These are phyloP conservation scores for Lentinula novae-zelandiae DNA, from an alignment of 1,284 basidiomycete genomes.

Conservation along the genomic window DNA sequence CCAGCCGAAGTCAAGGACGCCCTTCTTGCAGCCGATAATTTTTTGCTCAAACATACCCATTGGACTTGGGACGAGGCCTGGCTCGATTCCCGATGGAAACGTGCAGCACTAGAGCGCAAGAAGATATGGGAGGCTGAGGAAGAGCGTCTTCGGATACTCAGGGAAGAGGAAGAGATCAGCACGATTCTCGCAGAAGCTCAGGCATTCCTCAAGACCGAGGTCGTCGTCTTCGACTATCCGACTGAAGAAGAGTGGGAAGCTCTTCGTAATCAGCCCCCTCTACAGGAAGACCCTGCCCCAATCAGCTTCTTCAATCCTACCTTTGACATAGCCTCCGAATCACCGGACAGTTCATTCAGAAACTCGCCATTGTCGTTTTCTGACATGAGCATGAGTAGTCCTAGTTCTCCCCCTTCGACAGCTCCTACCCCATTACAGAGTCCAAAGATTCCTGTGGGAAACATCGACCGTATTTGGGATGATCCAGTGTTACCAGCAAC, in stretches of 20 bases:
- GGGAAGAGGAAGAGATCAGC: not conserved
- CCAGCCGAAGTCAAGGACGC: not conserved
- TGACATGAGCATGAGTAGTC: not conserved
- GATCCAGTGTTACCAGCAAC: not conserved
- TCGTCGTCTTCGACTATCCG: not conserved
- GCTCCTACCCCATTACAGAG: not conserved
- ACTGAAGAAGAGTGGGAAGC: constrained; percentile 2
- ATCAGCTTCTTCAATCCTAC: not conserved
- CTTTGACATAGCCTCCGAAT: not conserved
- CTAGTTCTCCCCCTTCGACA: not conserved
- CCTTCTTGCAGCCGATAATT: not conserved
- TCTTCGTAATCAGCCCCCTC: not conserved
- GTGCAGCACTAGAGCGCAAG: not conserved
- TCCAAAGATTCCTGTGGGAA: not conserved
- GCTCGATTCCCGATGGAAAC: not conserved
- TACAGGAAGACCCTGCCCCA: not conserved
- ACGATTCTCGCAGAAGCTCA: not conserved
- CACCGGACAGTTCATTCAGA: not conserved
- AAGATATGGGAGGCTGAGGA: not conserved
- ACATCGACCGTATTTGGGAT: not conserved
- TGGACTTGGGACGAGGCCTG: constrained; percentile 2
- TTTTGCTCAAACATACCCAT: not conserved
- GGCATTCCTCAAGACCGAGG: not conserved
- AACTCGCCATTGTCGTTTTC: not conserved
- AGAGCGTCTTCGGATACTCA: not conserved